Evolutionary conservation across 2,329 filamentous ascomycete species (phyloP).

Genomic region (Fusarium miscanthi): DNA sequence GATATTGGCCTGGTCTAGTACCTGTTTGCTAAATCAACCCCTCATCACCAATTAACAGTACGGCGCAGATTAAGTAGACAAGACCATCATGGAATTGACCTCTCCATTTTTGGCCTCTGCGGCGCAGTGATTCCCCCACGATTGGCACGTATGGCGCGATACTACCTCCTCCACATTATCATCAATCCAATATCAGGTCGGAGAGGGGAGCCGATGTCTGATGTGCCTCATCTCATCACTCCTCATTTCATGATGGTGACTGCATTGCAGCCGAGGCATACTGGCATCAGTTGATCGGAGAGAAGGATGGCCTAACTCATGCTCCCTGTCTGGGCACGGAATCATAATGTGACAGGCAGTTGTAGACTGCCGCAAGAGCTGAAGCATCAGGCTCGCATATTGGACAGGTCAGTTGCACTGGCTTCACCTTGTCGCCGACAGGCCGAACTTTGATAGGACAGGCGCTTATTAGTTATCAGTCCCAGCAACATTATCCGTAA

Average conservation of each 20-base stretch:
- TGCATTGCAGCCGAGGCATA: conserved; percentile 18
- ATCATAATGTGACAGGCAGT: not conserved
- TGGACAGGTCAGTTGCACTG: not conserved
- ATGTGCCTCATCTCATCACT: conserved; percentile 14
- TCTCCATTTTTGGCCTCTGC: conserved; percentile 3
- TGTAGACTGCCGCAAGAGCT: not conserved
- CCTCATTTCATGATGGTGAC: conserved; percentile 3
- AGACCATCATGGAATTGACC: not conserved
- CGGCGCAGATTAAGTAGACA: conserved; percentile 3
- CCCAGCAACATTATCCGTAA: not conserved
- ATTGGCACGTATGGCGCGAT: conserved; percentile 43
- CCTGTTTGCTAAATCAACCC: conserved; percentile 40
- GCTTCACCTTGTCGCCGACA: conserved; percentile 11
- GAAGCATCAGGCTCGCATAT: not conserved
- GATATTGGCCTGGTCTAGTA: conserved; percentile 15
- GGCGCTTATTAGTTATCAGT: conserved; percentile 18
- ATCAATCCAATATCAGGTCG: conserved; percentile 23
- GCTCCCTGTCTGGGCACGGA: not conserved
- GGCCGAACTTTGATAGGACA: conserved; percentile 20
- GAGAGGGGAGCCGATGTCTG: conserved; percentile 30
- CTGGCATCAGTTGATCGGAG: conserved; percentile 2
- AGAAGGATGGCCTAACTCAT: not conserved
- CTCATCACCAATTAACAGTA: conserved; percentile 8
- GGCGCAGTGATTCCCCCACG: conserved; percentile 40
- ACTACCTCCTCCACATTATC: conserved; percentile 30